Percentiles rank a stretch among this genome's conserved stretches.
These are phyloP conservation scores for Acanthamoeba triangularis DNA, from an alignment of 208 protist species.

Conservation along the genomic window DNA sequence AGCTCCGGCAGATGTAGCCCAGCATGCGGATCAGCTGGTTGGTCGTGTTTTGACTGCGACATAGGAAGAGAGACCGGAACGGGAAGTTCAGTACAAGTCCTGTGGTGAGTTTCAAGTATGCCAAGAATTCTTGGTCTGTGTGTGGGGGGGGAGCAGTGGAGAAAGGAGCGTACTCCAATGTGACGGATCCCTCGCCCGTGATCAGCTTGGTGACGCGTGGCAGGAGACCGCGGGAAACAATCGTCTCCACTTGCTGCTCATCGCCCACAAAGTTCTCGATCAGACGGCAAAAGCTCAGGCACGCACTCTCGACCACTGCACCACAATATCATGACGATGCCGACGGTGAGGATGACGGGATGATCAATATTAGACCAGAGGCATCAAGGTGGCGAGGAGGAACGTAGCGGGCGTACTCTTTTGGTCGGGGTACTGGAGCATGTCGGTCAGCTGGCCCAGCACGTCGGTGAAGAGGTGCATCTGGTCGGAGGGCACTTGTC, in stretches of 20 bases:
- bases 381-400: no score
- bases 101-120: not conserved
- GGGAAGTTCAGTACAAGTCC: no score
- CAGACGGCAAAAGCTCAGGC: slow-evolving; percentile 83
- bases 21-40: slow-evolving; percentile 55
- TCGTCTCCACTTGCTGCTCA: slow-evolving; percentile 56
- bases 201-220: slow-evolving; percentile 32
- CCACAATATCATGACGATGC: not conserved
- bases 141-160: no score
- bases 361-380: no score
- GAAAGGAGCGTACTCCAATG: not conserved
- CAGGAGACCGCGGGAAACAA: slow-evolving; percentile 39
- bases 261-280: slow-evolving; percentile 75
- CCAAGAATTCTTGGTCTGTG: not conserved
- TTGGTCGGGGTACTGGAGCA: slow-evolving; percentile 83
- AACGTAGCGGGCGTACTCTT: slow-evolving; percentile 82
- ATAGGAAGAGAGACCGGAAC: not conserved
- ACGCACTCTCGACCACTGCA: slow-evolving; percentile 84
- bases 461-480: slow-evolving; percentile 81
- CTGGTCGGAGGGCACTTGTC: slow-evolving; percentile 82
- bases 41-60: not conserved
- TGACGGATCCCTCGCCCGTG: slow-evolving; percentile 22
- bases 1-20: not conserved
- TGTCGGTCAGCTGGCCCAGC: slow-evolving; percentile 80
- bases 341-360: not conserved